A percentile compares a stretch with the other conserved stretches of the same genome.
Evolutionary conservation across 352 stramenopile species (phyloP).

Genomic region (Pelagophyceae sp.): DNA sequence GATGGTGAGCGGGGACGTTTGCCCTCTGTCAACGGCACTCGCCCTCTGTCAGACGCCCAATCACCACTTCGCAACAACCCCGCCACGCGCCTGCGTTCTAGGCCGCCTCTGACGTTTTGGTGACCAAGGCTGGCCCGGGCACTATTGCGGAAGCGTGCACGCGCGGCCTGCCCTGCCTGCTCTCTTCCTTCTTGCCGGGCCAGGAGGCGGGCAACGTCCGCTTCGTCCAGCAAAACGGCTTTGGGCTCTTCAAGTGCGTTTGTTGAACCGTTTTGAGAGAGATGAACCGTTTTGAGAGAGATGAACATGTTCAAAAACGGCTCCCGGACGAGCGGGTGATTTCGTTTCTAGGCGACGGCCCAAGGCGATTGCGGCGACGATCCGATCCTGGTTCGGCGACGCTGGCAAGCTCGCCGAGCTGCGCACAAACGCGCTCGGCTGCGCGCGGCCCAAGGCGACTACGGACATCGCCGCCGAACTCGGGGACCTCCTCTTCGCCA

Average conservation of each 20-base stretch:
- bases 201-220: constrained; percentile 64
- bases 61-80: too few relatives aligned
- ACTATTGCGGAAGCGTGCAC: constrained; percentile 68
- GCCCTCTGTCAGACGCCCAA: too few relatives aligned
- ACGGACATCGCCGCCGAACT: constrained; percentile 57
- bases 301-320: too few relatives aligned
- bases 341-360: constrained; percentile 36
- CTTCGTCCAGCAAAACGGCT: constrained; percentile 58
- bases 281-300: too few relatives aligned
- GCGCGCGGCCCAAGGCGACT: constrained; percentile 53
- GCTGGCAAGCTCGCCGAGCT: constrained; percentile 42
- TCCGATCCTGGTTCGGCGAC: constrained; percentile 52
- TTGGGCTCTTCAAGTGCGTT: constrained; percentile 57
- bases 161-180: constrained; percentile 59
- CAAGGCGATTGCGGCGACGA: constrained; percentile 54
- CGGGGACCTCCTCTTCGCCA: constrained; percentile 46
- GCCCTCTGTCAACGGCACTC: too few relatives aligned
- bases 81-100: too few relatives aligned
- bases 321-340: too few relatives aligned
- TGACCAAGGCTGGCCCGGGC: constrained; percentile 67
- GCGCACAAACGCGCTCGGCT: constrained; percentile 42
- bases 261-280: too few relatives aligned
- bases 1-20: too few relatives aligned
- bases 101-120: constrained; percentile 58
- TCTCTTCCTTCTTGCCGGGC: constrained; percentile 53